phyloP scores from a whole-genome alignment of 2,329 filamentous ascomycete species.

The Aspergillus tubingensis region DNA sequence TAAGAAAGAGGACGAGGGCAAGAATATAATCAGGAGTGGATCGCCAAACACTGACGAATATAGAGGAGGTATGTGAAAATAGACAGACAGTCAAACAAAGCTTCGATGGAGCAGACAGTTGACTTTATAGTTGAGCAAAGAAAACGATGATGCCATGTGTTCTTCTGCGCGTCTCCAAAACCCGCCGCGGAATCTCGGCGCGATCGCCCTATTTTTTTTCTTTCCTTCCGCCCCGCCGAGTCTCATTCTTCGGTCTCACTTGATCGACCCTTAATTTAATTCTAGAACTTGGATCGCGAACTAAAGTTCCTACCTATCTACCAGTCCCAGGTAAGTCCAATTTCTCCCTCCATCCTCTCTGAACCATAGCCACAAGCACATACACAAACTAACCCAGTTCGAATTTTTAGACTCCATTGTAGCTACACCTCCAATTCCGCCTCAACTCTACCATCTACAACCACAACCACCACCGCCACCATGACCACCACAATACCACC shows the following conservation, averaged over 20 bases:
- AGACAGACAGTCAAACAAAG: constrained; percentile 1
- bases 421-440: not conserved
- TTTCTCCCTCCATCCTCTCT: too few species aligned
- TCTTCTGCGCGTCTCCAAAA: constrained; percentile 22
- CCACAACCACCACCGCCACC: not conserved
- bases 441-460: not conserved
- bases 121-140: constrained; percentile 2
- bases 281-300: too few species aligned
- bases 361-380: not conserved
- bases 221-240: not conserved
- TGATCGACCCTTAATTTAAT: not conserved
- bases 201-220: constrained; percentile 17
- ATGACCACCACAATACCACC: not conserved
- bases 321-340: not conserved
- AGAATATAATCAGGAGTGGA: not conserved
- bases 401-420: not conserved
- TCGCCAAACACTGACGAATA: not conserved
- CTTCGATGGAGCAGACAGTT: not conserved
- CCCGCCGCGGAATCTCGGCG: constrained; percentile 12
- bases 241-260: not conserved
- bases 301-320: too few species aligned
- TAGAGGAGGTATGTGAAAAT: not conserved
- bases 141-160: constrained; percentile 40
- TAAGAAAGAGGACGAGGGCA: not conserved
- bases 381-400: not conserved